A percentile compares a stretch with the other conserved stretches of the same genome.
These are phyloP conservation scores for Fusarium annulatum DNA, from an alignment of 2,329 filamentous ascomycete species.

Conservation along the genomic window DNA sequence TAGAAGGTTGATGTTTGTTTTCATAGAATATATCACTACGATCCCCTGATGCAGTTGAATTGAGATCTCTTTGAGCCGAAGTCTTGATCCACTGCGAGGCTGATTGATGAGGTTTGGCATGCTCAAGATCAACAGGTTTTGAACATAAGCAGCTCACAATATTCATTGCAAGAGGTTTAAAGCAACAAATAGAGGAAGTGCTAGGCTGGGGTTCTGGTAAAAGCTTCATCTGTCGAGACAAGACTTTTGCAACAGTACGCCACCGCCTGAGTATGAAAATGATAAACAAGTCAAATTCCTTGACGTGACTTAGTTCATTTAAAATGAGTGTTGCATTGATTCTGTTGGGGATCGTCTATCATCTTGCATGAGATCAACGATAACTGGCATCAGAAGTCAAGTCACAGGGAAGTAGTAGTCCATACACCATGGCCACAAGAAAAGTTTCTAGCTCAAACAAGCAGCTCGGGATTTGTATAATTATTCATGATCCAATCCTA, in stretches of 20 bases:
- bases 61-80: background rate
- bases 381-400: background rate
- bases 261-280: fast-evolving
- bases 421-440: background rate
- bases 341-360: too few relatives aligned
- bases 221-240: background rate
- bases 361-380: background rate
- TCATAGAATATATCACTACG: too few relatives aligned
- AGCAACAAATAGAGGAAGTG: background rate
- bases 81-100: fast-evolving
- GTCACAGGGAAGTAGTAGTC: too few relatives aligned
- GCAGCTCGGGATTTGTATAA: too few relatives aligned
- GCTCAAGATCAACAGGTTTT: background rate
- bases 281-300: fast-evolving
- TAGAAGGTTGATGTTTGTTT: too few relatives aligned
- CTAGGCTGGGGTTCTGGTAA: fast-evolving
- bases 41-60: too few relatives aligned
- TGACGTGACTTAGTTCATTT: fast-evolving
- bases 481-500: too few relatives aligned
- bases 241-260: background rate
- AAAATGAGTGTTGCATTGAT: fast-evolving
- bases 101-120: too few relatives aligned
- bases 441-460: background rate
- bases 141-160: fast-evolving
- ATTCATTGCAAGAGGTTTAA: fast-evolving